Percentiles rank a stretch among this genome's conserved stretches.
These are phyloP conservation scores for Penicillium macrosclerotiorum DNA, from an alignment of 495 filamentous ascomycete genomes.

Conservation along the genomic window DNA sequence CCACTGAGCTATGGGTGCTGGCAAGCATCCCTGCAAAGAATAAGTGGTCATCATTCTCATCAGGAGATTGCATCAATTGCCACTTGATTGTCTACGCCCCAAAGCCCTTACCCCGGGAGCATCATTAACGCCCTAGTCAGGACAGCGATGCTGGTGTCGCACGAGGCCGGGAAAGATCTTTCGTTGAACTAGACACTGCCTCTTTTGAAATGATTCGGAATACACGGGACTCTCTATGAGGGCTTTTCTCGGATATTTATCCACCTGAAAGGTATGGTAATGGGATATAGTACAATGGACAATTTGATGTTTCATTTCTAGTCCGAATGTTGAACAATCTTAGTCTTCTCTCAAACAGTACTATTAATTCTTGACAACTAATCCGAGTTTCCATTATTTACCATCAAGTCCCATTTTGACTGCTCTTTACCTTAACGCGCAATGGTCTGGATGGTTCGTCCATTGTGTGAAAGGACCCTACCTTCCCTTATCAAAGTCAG, in stretches of 20 bases:
- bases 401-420: too few species aligned
- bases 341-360: too few species aligned
- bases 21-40: background rate
- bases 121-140: background rate
- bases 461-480: slow-evolving; percentile 16
- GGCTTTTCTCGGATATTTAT: background rate
- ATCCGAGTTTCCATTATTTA: too few species aligned
- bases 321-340: too few species aligned
- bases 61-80: too few species aligned
- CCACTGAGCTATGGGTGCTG: too few species aligned
- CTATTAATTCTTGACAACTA: too few species aligned
- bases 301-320: background rate
- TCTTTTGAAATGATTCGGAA: background rate
- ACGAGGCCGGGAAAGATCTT: background rate
- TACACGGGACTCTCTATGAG: background rate
- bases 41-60: too few species aligned
- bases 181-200: background rate
- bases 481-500: slow-evolving; percentile 2
- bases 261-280: too few species aligned
- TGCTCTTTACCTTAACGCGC: slow-evolving; percentile 4
- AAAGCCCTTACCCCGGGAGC: too few species aligned
- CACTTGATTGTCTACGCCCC: too few species aligned
- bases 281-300: too few species aligned
- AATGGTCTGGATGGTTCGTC: slow-evolving; percentile 1
- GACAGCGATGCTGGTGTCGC: background rate